These are phyloP conservation scores for Hymenoscyphus infarciens DNA, from an alignment of 2,329 filamentous ascomycete species.

Conservation along the genomic window DNA sequence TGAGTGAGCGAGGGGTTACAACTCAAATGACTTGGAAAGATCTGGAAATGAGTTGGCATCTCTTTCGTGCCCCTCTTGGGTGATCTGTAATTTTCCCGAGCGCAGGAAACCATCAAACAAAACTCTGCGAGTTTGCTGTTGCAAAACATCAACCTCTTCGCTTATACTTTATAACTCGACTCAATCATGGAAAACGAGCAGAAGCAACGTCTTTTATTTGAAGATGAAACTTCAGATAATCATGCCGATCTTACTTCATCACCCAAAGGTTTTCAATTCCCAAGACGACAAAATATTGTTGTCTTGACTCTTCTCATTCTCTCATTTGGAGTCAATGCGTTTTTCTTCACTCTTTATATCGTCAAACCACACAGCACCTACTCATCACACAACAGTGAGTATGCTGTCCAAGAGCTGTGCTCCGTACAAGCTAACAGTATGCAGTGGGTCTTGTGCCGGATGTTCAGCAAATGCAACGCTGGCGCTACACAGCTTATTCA, in stretches of 20 bases:
- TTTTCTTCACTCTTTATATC: background rate
- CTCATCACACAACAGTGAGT: background rate
- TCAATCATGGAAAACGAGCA: background rate
- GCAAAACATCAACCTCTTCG: background rate
- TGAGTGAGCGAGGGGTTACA: background rate
- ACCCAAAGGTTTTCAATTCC: background rate
- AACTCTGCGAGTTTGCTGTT: background rate
- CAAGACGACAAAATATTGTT: background rate
- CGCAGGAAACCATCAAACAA: background rate
- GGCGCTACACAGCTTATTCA: background rate
- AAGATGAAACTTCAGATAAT: background rate
- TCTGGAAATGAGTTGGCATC: background rate
- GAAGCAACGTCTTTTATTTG: background rate
- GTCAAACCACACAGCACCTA: background rate
- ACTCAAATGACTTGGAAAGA: background rate
- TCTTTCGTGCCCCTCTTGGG: background rate
- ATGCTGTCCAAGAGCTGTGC: background rate
- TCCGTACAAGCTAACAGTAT: background rate
- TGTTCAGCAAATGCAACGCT: background rate
- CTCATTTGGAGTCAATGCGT: background rate
- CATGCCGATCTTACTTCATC: background rate
- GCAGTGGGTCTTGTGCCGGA: background rate
- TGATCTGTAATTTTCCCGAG: background rate
- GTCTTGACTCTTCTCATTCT: background rate
- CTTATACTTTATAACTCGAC: background rate